Evolutionary conservation across 176 grass and related monocot genomes (phyloP).

Genomic region (Raddia guianensis): DNA sequence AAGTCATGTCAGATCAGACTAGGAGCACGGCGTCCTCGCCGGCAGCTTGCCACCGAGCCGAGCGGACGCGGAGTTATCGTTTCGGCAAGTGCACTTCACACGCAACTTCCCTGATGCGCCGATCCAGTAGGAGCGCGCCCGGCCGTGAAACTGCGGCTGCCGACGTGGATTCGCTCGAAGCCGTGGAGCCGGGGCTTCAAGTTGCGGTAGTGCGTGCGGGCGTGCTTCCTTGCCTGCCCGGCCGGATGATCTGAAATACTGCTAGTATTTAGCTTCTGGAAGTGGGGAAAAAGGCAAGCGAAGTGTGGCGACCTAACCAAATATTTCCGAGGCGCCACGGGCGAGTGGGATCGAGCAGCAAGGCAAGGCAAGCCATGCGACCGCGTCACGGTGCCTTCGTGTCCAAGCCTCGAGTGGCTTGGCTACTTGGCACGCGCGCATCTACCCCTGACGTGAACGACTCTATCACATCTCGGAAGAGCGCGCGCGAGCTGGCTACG

Average conservation of each 20-base stretch:
- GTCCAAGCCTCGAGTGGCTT: conserved; percentile 24
- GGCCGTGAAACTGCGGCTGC: too few species aligned
- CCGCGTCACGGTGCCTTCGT: conserved; percentile 50
- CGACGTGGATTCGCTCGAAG: too few species aligned
- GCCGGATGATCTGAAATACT: background rate
- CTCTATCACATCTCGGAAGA: conserved; percentile 31
- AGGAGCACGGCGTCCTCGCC: too few species aligned
- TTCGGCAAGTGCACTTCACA: too few species aligned
- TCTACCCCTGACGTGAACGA: conserved; percentile 48
- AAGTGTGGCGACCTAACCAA: conserved; percentile 1
- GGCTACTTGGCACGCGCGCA: conserved; percentile 27
- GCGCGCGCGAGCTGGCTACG: background rate
- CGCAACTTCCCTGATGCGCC: too few species aligned
- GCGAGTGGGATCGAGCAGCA: background rate
- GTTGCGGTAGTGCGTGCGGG: too few species aligned
- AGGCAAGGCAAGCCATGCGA: background rate
- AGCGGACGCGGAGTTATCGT: too few species aligned
- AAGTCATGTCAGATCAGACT: too few species aligned
- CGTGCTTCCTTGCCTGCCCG: background rate
- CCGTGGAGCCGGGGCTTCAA: too few species aligned
- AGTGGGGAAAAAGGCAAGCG: conserved; percentile 17
- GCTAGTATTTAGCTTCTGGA: conserved; percentile 33
- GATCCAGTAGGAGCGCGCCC: too few species aligned
- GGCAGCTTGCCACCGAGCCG: too few species aligned
- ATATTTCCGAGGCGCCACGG: conserved; percentile 19